Evolutionary conservation across 768 basidiomycete species (phyloP).

Genomic region (Guyanaporus albipodus): DNA sequence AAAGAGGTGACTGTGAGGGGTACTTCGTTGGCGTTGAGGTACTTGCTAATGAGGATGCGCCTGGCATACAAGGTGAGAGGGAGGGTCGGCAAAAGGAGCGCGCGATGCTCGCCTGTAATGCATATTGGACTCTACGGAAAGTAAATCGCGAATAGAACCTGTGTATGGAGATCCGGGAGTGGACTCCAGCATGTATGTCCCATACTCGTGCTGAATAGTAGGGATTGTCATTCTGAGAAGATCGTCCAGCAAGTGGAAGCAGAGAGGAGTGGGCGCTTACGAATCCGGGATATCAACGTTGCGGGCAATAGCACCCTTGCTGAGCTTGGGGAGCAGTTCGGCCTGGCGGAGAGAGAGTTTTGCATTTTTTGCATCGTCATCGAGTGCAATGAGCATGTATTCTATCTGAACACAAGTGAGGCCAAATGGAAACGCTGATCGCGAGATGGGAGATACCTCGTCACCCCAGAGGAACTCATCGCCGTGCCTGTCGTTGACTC

Average conservation of each 20-base stretch:
- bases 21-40: conserved; percentile 81
- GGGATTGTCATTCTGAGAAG: conserved; percentile 64
- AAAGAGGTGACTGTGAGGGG: conserved; percentile 95
- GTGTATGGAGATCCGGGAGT: conserved; percentile 96
- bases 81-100: background rate
- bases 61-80: conserved; percentile 37
- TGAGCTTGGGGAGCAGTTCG: conserved; percentile 84
- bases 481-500: conserved; percentile 83
- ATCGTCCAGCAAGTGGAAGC: background rate
- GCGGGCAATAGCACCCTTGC: conserved; percentile 63
- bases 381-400: conserved; percentile 90
- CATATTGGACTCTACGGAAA: conserved; percentile 94
- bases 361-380: conserved; percentile 74
- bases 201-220: conserved; percentile 97
- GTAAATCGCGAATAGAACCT: conserved; percentile 77
- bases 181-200: conserved; percentile 97
- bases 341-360: conserved; percentile 91
- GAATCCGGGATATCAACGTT: conserved; percentile 45
- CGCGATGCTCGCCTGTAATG: conserved; percentile 63
- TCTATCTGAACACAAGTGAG: conserved; percentile 61
- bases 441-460: conserved; percentile 57
- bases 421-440: background rate
- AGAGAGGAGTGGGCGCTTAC: conserved; percentile 38
- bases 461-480: conserved; percentile 98
- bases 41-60: conserved; percentile 76